phyloP scores from a whole-genome alignment of 139 green algal species.

The Chlorella sorokiniana region DNA sequence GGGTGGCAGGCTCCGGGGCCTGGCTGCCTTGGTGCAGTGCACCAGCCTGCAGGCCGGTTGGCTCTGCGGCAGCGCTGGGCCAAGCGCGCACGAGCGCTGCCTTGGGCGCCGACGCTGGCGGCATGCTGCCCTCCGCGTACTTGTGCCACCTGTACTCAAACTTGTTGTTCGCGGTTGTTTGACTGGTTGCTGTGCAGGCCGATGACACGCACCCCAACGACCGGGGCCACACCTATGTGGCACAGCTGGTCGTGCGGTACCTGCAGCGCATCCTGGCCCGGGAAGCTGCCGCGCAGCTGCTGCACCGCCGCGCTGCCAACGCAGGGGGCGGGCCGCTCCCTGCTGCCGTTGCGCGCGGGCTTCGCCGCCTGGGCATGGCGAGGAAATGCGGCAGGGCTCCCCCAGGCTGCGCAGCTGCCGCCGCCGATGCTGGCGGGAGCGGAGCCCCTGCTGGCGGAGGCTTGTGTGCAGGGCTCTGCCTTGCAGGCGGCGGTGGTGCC shows the following conservation, averaged over 20 bases:
- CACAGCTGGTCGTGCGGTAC: not conserved
- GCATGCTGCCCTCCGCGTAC: too few species aligned
- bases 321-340: not conserved
- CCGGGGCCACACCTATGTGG: not conserved
- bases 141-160: too few species aligned
- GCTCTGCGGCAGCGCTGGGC: too few species aligned
- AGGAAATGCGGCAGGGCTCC: not conserved
- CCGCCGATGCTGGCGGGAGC: not conserved
- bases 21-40: not conserved
- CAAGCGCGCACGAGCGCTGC: too few species aligned
- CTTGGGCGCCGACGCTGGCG: too few species aligned
- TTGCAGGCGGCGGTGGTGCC: not conserved
- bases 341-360: too few species aligned
- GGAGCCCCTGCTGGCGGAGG: not conserved
- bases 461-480: not conserved
- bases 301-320: not conserved
- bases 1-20: not conserved
- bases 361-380: not conserved
- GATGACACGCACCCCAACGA: conserved; percentile 5
- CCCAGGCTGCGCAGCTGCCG: not conserved
- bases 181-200: not conserved
- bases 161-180: too few species aligned
- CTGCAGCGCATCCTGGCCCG: not conserved
- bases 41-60: too few species aligned
- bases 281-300: not conserved